These are phyloP conservation scores for Tephrocybe rancida DNA, from an alignment of 768 basidiomycete species.

Conservation along the genomic window DNA sequence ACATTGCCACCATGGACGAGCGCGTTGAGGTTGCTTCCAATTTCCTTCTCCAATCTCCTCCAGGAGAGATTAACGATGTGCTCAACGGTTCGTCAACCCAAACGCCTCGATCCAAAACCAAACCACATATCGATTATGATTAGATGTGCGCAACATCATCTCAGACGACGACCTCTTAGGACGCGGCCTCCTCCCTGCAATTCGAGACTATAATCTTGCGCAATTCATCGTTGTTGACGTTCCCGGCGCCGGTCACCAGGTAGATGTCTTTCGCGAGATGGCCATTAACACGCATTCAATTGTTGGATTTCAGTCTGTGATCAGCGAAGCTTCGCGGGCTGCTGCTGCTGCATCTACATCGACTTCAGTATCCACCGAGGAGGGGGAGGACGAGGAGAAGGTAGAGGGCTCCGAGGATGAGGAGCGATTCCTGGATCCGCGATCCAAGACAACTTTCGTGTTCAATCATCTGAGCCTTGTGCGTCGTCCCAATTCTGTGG, in stretches of 20 bases:
- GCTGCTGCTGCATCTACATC: constrained; percentile 21
- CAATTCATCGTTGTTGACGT: constrained; percentile 90
- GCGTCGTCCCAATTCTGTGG: constrained; percentile 30
- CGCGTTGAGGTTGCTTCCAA: constrained; percentile 72
- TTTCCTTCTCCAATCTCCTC: constrained; percentile 89
- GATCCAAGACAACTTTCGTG: constrained; percentile 73
- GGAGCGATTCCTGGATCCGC: constrained; percentile 83
- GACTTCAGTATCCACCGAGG: neutral
- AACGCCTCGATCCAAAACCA: constrained; percentile 4
- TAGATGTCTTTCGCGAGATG: constrained; percentile 32
- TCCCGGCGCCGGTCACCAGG: constrained; percentile 77
- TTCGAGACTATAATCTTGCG: constrained; percentile 83
- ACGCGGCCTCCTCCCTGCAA: constrained; percentile 71
- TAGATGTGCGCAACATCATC: constrained; percentile 91
- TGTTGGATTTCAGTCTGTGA: constrained; percentile 60
- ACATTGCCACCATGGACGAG: constrained; percentile 53
- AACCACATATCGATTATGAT: constrained; percentile 5
- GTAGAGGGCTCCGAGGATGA: constrained; percentile 40
- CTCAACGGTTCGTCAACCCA: constrained; percentile 65
- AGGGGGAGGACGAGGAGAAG: neutral
- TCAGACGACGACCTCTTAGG: constrained; percentile 85
- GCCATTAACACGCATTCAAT: constrained; percentile 1
- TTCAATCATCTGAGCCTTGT: constrained; percentile 90
- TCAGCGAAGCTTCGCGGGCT: constrained; percentile 72
- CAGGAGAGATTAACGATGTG: constrained; percentile 97